Evolutionary conservation across 139 green algal species (phyloP).

Genomic region (Chlamydomonas sp.): DNA sequence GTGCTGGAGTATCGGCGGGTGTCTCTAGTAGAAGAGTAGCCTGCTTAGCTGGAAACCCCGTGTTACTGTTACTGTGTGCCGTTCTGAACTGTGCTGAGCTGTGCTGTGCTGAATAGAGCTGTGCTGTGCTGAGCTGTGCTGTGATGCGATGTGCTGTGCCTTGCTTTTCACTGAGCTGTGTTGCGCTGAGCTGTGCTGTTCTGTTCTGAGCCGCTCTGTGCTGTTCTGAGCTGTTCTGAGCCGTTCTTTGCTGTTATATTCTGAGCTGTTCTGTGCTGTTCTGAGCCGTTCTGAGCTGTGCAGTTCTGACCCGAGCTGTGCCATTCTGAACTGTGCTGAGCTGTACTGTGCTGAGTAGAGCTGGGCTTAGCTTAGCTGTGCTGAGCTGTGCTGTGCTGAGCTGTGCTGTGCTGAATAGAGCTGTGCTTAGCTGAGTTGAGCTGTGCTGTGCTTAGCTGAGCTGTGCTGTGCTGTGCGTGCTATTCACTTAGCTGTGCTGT

Average conservation of each 20-base stretch:
- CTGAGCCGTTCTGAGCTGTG: conserved; percentile 4
- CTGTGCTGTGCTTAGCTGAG: conserved; percentile 6
- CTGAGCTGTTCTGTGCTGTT: too few relatives aligned
- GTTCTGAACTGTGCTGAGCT: conserved; percentile 18
- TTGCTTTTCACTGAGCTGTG: conserved; percentile 9
- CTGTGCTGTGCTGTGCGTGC: conserved; percentile 15
- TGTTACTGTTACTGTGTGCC: too few relatives aligned
- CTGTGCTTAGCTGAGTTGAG: not conserved
- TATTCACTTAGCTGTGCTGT: conserved; percentile 8
- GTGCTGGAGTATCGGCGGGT: too few relatives aligned
- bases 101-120: conserved; percentile 9
- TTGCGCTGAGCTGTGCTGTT: too few relatives aligned
- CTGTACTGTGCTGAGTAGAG: conserved; percentile 1
- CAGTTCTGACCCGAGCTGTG: not conserved
- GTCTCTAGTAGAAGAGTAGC: too few relatives aligned
- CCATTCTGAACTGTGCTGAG: conserved; percentile 3
- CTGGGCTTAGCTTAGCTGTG: conserved; percentile 14
- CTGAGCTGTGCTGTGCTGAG: conserved; percentile 11
- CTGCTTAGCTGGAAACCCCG: too few relatives aligned
- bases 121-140: conserved; percentile 9
- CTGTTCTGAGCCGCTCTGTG: too few relatives aligned
- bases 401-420: conserved; percentile 14
- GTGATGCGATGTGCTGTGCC: too few relatives aligned
- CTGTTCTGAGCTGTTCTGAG: too few relatives aligned
- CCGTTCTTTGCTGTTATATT: too few relatives aligned